Conservation (phyloP, 345 rosid species). For the Hibiscus mutabilis region DNA sequence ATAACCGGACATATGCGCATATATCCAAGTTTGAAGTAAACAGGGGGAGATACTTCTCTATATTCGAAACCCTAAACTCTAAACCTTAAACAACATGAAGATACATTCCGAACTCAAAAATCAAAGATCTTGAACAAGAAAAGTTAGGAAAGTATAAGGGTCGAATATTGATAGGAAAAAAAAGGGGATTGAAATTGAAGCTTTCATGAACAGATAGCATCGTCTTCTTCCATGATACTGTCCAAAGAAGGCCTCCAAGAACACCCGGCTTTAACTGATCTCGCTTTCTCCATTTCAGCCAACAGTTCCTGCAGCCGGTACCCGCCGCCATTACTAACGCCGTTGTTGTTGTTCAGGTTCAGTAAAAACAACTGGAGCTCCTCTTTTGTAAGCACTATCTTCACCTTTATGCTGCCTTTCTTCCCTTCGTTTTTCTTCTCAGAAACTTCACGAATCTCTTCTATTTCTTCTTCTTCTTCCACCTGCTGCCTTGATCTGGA, state of each 20-base stretch:
- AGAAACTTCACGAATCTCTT: not conserved
- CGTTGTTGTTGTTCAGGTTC: constrained; percentile 24
- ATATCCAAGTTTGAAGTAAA: too few species aligned
- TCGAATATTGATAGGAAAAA: not conserved
- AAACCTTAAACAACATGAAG: not conserved
- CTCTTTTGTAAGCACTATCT: constrained; percentile 67
- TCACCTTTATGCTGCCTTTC: constrained; percentile 26
- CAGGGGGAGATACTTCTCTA: too few species aligned
- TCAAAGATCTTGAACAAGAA: not conserved
- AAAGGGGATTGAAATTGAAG: not conserved
- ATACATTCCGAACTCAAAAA: not conserved
- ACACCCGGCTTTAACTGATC: not conserved
- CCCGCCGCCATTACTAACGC: not conserved
- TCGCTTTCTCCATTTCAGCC: constrained; percentile 7
- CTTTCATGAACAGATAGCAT: not conserved
- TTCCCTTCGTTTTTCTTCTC: not conserved
- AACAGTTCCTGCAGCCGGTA: not conserved
- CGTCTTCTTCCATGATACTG: constrained; percentile 28
- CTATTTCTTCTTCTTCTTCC: not conserved
- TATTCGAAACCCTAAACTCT: not conserved
- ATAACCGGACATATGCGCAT: too few species aligned
- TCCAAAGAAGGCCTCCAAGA: constrained; percentile 69
- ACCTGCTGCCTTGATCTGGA: not conserved
- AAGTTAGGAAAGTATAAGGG: not conserved
- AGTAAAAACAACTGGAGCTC: constrained; percentile 59